Conservation (phyloP, 1,284 basidiomycete genomes). For the Leccinum griseonigrum region DNA sequence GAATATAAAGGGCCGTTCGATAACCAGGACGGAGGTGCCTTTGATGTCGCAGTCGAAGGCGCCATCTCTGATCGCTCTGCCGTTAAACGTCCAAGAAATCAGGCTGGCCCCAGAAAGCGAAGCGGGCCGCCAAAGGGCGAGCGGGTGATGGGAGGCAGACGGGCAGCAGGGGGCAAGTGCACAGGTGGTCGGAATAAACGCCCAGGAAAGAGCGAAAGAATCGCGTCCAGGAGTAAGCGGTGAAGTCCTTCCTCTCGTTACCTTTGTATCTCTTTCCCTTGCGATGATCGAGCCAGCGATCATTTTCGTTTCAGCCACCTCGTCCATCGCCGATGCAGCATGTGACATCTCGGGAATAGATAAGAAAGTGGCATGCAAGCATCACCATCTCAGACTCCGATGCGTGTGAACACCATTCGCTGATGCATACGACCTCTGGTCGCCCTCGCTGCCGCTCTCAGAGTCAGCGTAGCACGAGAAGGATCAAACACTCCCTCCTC, state of each 20-base stretch:
- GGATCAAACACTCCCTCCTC: slow-evolving; percentile 19
- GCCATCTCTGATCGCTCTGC: slow-evolving; percentile 72
- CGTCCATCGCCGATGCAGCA: not conserved
- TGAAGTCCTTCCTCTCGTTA: slow-evolving; percentile 9
- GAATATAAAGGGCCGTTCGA: slow-evolving; percentile 86
- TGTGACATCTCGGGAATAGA: not conserved
- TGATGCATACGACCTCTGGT: slow-evolving; percentile 17
- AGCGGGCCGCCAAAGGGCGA: slow-evolving; percentile 13
- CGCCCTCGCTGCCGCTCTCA: slow-evolving; percentile 13
- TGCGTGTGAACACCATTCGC: slow-evolving; percentile 19
- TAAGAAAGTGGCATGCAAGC: not conserved
- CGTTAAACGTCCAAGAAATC: slow-evolving; percentile 53
- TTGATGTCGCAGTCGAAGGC: slow-evolving; percentile 85
- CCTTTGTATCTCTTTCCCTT: slow-evolving; percentile 14
- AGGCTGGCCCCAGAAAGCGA: slow-evolving; percentile 21
- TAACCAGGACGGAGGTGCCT: slow-evolving; percentile 70
- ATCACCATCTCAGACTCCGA: slow-evolving; percentile 4
- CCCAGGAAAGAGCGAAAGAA: slow-evolving; percentile 61
- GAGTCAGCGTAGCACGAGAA: slow-evolving; percentile 16
- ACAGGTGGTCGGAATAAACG: slow-evolving; percentile 40
- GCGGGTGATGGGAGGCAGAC: slow-evolving; percentile 24
- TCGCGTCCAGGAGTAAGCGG: slow-evolving; percentile 42
- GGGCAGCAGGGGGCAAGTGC: slow-evolving; percentile 25
- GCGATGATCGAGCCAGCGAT: not conserved
- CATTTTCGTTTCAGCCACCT: not conserved